Base-by-base conservation (phyloP, 495 filamentous ascomycete genomes). In the Cenococcum geophilum region DNA sequence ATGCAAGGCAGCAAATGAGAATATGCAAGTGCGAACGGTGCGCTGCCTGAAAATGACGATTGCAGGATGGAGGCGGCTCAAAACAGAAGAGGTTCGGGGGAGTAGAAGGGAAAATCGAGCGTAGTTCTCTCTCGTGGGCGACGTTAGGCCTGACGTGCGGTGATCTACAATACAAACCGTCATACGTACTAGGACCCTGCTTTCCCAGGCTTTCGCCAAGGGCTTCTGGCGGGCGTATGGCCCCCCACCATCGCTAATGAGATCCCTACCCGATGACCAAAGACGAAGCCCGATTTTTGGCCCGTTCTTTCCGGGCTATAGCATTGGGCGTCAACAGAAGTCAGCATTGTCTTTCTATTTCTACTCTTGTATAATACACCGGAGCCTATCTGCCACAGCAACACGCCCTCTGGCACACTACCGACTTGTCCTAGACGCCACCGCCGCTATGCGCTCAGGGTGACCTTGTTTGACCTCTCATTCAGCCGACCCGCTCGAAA, bases 1-100 rank as follows among this genome's bases (percentile, higher is more conserved):
- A 52, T 23, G 49, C 49, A 20, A 52, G 8, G 49, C 21, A 11
- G 49, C 49, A 32, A 52, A 32, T 52, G 18, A 20, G 40, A 52
- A 32, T 23, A 32, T 52, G 49, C 16, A 52, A 16, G 23, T 23
- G 49, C 23, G 10, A 16, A 32, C 20, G 25, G 49, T 32, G 25
- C 49, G 21, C 49, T 23, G 18, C n/a, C 20, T 52, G 18, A 23
- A 25, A 25, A 32, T 5, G 49, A 16, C 20, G 14, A 25, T 23
- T 8, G 21, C 20, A 51, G 11, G 21, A 51, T 18, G 14, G 18
- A 27, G 23, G 48, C 20, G 14, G 48, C 14, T 51, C 48, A 12
- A 27, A 51, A 12, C 1, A 21, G 18, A 22, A 14, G 48, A 51
- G 22, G 12, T 2, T 51, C 5, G 6, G 16, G 49, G 23, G 21